Evolutionary conservation across 1,284 basidiomycete species (phyloP).

Genomic region (Xerocomus nothofagi): DNA sequence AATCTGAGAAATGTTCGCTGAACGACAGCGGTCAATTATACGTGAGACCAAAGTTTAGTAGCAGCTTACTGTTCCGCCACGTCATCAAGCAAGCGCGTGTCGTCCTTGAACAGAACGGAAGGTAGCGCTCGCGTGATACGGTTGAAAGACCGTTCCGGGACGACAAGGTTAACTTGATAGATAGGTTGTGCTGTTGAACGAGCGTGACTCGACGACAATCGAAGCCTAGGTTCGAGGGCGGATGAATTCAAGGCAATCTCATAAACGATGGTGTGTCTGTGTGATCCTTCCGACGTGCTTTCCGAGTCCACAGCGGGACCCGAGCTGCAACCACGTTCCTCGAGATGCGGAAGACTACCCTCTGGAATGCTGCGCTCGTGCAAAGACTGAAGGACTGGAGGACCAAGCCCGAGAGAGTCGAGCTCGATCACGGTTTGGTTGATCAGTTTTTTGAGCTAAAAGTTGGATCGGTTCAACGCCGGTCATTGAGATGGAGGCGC

Average conservation of each 20-base stretch:
- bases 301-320: neutral
- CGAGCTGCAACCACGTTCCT: conserved; percentile 14
- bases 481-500: conserved; percentile 2
- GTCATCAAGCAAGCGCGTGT: neutral
- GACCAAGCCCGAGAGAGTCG: conserved; percentile 73
- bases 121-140: conserved; percentile 10
- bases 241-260: conserved; percentile 52
- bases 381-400: conserved; percentile 50
- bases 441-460: conserved; percentile 91
- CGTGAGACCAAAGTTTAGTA: neutral
- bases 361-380: conserved; percentile 29
- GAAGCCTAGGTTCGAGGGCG: conserved; percentile 54
- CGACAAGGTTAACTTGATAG: conserved; percentile 14
- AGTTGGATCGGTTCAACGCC: neutral
- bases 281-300: conserved; percentile 4
- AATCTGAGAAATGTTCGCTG: conserved; percentile 44
- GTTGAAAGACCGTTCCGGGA: conserved; percentile 14
- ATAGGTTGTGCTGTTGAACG: conserved; percentile 6
- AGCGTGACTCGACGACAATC: conserved; percentile 42
- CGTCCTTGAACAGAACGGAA: neutral
- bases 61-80: conserved; percentile 11
- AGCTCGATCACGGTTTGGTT: conserved; percentile 86
- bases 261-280: conserved; percentile 43
- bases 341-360: conserved; percentile 28
- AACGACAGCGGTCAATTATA: conserved; percentile 6